Percentiles rank a stretch among this genome's conserved stretches.
Evolutionary conservation across 306 rosid species (phyloP).

Genomic region (Rubus idaeus): DNA sequence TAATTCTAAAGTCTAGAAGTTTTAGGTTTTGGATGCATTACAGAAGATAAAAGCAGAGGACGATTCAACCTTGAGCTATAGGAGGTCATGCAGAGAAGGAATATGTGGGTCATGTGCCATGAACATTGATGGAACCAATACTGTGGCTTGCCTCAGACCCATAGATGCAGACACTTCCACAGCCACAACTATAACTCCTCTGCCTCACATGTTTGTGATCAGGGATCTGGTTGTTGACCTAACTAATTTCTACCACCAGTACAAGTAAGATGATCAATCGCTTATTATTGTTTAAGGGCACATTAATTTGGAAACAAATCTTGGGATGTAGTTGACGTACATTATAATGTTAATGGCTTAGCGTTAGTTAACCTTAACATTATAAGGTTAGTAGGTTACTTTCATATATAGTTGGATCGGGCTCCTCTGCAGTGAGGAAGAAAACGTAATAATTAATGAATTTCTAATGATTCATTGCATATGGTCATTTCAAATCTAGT

Average conservation of each 20-base stretch:
- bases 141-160: slow-evolving; percentile 44
- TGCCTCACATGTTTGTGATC: slow-evolving; percentile 50
- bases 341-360: too few relatives aligned
- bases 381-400: neutral
- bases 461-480: neutral
- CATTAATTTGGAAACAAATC: neutral
- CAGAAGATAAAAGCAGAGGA: slow-evolving; percentile 49
- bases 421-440: too few relatives aligned
- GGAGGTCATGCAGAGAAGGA: slow-evolving; percentile 52
- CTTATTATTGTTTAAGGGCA: neutral
- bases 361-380: too few relatives aligned
- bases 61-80: slow-evolving; percentile 41
- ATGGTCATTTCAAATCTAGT: too few relatives aligned
- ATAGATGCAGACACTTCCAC: slow-evolving; percentile 36
- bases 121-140: slow-evolving; percentile 49
- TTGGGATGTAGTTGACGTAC: too few relatives aligned
- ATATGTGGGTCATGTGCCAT: slow-evolving; percentile 51
- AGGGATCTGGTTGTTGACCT: slow-evolving; percentile 45
- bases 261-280: slow-evolving; percentile 21
- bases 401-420: too few relatives aligned
- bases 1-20: neutral
- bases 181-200: slow-evolving; percentile 37
- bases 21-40: slow-evolving; percentile 44
- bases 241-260: slow-evolving; percentile 49
- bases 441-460: neutral